A percentile compares a stretch with the other conserved stretches of the same genome.
phyloP scores from a whole-genome alignment of 768 basidiomycete species.

The Boletus rubroflammeus region DNA sequence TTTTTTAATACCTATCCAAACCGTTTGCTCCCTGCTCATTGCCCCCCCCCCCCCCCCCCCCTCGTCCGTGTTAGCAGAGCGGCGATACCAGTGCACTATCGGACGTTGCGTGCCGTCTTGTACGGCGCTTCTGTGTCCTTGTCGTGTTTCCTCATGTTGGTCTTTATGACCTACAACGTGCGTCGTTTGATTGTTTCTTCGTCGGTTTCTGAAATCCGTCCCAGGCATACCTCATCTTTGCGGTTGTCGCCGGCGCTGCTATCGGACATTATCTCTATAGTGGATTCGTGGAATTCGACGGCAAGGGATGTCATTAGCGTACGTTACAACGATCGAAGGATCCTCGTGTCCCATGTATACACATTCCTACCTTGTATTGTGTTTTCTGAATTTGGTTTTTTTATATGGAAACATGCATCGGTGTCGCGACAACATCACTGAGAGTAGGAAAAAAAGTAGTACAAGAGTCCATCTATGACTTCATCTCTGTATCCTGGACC shows the following conservation, averaged over 20 bases:
- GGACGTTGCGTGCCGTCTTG: constrained; percentile 57
- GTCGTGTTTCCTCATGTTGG: constrained; percentile 90
- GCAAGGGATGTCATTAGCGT: constrained; percentile 72
- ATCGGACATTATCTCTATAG: constrained; percentile 81
- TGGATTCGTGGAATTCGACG: constrained; percentile 58
- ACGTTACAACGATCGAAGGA: background rate
- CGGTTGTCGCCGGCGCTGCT: constrained; percentile 79
- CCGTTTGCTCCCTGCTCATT: too few species aligned
- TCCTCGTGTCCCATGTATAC: background rate
- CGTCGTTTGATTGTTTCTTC: constrained; percentile 25
- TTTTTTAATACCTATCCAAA: too few species aligned
- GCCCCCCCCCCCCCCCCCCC: too few species aligned
- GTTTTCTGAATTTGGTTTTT: background rate
- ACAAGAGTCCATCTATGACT: constrained; percentile 34
- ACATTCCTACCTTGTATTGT: background rate
- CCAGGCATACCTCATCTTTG: constrained; percentile 81
- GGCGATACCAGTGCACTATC: constrained; percentile 29
- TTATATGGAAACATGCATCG: background rate
- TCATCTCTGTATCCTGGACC: constrained; percentile 80
- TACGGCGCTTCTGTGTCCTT: constrained; percentile 77
- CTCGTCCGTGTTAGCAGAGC: background rate
- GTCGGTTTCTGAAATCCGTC: background rate
- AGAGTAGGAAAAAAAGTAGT: background rate
- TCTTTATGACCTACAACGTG: constrained; percentile 97
- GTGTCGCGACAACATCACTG: background rate